These are phyloP conservation scores for Echinochloa phyllopogon DNA, from an alignment of 176 grass and related monocot species.

Conservation along the genomic window DNA sequence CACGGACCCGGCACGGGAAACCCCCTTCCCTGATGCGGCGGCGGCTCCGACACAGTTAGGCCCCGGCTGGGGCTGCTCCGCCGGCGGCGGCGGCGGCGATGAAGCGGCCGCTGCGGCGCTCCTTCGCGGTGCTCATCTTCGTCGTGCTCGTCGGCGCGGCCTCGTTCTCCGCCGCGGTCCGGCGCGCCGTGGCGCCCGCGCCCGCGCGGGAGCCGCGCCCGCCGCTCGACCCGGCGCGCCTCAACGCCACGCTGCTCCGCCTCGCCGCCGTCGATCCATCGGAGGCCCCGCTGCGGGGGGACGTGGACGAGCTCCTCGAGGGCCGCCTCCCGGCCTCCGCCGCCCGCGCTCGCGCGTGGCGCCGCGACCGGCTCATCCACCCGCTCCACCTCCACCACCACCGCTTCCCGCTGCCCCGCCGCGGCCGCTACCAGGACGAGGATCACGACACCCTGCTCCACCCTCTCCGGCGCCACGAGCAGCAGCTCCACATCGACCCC, in stretches of 20 bases:
- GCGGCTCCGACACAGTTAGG: slow-evolving; percentile 37
- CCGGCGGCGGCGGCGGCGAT: slow-evolving; percentile 31
- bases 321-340: slow-evolving; percentile 59
- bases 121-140: slow-evolving; percentile 58
- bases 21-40: slow-evolving; percentile 17
- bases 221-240: slow-evolving; percentile 26
- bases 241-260: slow-evolving; percentile 76
- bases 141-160: slow-evolving; percentile 50
- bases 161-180: slow-evolving; percentile 44
- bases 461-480: slow-evolving; percentile 49
- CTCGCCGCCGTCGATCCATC: slow-evolving; percentile 60
- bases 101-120: slow-evolving; percentile 60
- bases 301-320: slow-evolving; percentile 75
- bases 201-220: neutral
- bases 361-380: slow-evolving; percentile 52
- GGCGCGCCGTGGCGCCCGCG: neutral
- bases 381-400: slow-evolving; percentile 51
- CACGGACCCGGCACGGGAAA: neutral
- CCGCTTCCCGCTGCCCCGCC: slow-evolving; percentile 47
- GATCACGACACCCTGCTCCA: slow-evolving; percentile 43
- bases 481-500: slow-evolving; percentile 48
- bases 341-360: slow-evolving; percentile 40
- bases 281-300: slow-evolving; percentile 56
- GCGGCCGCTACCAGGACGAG: slow-evolving; percentile 47
- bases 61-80: slow-evolving; percentile 7